Evolutionary conservation across 164 flowering plant genomes (phyloP), one percentile per base, ranked within the genome.

Genomic region (Tetracentron sinense): DNA sequence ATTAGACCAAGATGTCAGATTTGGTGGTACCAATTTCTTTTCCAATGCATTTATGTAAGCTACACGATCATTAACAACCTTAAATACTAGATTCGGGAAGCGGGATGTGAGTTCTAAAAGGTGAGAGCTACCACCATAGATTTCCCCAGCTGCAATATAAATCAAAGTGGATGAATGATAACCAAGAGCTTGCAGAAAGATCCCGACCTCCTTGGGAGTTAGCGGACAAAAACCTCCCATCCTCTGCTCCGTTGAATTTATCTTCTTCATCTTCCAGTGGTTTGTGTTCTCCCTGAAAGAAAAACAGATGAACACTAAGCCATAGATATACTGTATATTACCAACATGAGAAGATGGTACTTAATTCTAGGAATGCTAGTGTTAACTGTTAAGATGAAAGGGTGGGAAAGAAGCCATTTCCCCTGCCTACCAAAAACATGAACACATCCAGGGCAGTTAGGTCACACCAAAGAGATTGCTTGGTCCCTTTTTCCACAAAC

Each of bases 81-180:
- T 94, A 71, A 79, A 81, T 71, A 86, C 75, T 26, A 89, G 54
- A 76, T 89, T 94, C n/a, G 97, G 96, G 68, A 85, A 94, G 63
- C 73, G 85, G 25, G 85, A 76, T 44, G 38, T 78, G 54, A 94
- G 89, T 69, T 89, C 91, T 21, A 77, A 77, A 50, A 94, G 82
- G 69, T 71, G 95, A 69, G 69, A 27, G 33, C 77, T 71, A 30
- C 97, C 97, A 75, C 99, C 97, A 75, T 85, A 94, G 61, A 94
- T 88, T 76, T 86, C 93, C 51, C 99, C 99, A 62, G 97, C 96
- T 48, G 99, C 99, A 70, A 94, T 76, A 72, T 94, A 94, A 56
- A 94, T 81, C 55, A 75, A 60, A 56, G 96, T 90, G 42, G 95
- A 83, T 42, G 88, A 65, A 73, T 89, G 83, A 72, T 89, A 90